phyloP scores from a whole-genome alignment of 768 basidiomycete genomes.

The Trametopsis cervina region DNA sequence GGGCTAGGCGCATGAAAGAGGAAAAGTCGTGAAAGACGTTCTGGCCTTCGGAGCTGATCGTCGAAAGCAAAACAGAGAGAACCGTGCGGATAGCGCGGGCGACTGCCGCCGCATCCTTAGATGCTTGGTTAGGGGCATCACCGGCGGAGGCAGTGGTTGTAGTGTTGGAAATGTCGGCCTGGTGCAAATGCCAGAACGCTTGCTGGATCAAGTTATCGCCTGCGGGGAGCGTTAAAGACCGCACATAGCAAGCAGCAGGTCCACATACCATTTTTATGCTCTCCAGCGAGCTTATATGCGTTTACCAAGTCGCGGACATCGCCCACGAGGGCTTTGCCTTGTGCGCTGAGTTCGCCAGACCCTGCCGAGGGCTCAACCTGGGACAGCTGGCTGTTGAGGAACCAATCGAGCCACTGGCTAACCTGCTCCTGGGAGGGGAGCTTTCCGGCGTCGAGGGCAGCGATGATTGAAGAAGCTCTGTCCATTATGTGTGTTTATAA shows the following conservation, averaged over 20 bases:
- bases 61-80: constrained; percentile 46
- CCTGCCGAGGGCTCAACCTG: constrained; percentile 33
- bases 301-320: constrained; percentile 46
- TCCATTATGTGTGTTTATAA: constrained; percentile 39
- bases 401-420: constrained; percentile 45
- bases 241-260: background rate
- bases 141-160: constrained; percentile 24
- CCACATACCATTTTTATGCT: constrained; percentile 48
- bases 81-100: constrained; percentile 44
- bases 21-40: constrained; percentile 55
- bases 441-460: constrained; percentile 67
- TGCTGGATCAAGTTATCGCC: constrained; percentile 62
- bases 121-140: constrained; percentile 32
- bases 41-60: constrained; percentile 44
- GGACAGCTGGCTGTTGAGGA: constrained; percentile 42
- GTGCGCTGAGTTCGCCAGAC: constrained; percentile 41
- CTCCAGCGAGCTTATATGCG: constrained; percentile 47
- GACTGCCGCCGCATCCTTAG: constrained; percentile 43
- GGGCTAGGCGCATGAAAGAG: constrained; percentile 54
- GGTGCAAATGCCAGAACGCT: constrained; percentile 56
- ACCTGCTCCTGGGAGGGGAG: constrained; percentile 57
- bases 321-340: constrained; percentile 45
- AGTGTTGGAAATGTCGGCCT: constrained; percentile 42
- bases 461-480: constrained; percentile 51
- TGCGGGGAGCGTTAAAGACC: constrained; percentile 20